A percentile compares a stretch with the other conserved stretches of the same genome.
These are phyloP conservation scores for Neospora caninum DNA, from an alignment of 169 alveolate genomes.

Conservation along the genomic window DNA sequence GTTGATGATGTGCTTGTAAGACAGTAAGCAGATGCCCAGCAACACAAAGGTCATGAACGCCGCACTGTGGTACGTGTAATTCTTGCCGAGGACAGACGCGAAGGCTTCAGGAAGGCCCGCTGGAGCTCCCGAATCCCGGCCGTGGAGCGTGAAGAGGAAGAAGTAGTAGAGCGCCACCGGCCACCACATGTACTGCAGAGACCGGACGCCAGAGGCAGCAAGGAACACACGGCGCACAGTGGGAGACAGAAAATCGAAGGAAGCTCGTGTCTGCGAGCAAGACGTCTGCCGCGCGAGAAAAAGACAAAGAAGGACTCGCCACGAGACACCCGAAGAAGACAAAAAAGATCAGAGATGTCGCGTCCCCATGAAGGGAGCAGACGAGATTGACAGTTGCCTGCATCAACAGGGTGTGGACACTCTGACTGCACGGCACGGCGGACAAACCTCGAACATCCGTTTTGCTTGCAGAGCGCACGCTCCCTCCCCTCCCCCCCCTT, in stretches of 20 bases:
- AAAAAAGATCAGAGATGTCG: no score
- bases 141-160: constrained; percentile 22
- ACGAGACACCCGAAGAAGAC: no score
- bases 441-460: background rate
- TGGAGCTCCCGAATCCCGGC: background rate
- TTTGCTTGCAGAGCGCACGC: background rate
- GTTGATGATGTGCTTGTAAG: constrained; percentile 61
- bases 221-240: no score
- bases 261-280: no score
- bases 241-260: no score
- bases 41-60: constrained; percentile 35
- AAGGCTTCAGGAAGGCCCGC: background rate
- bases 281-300: no score
- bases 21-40: constrained; percentile 41
- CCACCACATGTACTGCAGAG: constrained; percentile 47
- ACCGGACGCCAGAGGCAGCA: background rate
- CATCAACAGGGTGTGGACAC: no score
- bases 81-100: background rate
- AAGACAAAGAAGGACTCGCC: no score
- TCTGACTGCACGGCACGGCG: background rate
- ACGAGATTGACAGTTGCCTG: no score
- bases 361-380: no score
- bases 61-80: background rate
- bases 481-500: background rate
- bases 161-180: constrained; percentile 43